Evolutionary conservation across 2,329 filamentous ascomycete species (phyloP).

Genomic region (Claviceps monticola): DNA sequence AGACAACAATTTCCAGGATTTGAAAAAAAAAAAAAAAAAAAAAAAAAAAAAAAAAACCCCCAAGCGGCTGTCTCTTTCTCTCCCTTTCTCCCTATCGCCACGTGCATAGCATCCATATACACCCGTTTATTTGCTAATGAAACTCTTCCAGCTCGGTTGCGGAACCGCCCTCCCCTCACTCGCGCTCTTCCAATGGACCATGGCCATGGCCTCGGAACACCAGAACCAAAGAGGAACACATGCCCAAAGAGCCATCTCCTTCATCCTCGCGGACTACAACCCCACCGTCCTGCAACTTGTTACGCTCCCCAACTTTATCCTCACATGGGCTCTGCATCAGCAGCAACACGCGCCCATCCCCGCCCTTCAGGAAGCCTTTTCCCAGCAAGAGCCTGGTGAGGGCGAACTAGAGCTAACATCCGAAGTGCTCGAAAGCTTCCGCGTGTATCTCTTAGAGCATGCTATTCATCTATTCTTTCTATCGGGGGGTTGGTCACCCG

Average conservation of each 20-base stretch:
- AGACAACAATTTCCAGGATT: no score
- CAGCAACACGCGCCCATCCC: constrained; percentile 16
- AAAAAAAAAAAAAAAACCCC: no score
- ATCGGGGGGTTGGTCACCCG: constrained; percentile 60
- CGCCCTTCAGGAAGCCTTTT: constrained; percentile 31
- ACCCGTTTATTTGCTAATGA: constrained; percentile 7
- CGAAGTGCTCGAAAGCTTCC: constrained; percentile 44
- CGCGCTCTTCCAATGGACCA: constrained; percentile 52
- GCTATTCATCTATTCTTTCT: constrained; percentile 50
- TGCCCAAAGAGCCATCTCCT: constrained; percentile 32
- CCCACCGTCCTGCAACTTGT: constrained; percentile 63
- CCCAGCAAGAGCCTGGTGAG: constrained; percentile 19
- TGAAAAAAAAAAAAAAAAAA: no score
- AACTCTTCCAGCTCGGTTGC: constrained; percentile 46
- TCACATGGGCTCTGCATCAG: constrained; percentile 48
- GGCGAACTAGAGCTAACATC: constrained; percentile 52
- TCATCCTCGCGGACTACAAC: constrained; percentile 70
- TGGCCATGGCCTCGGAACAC: constrained; percentile 21
- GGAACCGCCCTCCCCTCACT: constrained; percentile 63
- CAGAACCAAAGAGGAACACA: not conserved
- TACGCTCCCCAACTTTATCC: constrained; percentile 63
- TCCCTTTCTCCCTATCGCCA: not conserved
- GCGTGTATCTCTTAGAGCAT: constrained; percentile 31
- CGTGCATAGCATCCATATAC: not conserved
- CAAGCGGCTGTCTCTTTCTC: no score